Conservation (phyloP, 78 protist genomes). For the Dictyostelium capitatum region DNA sequence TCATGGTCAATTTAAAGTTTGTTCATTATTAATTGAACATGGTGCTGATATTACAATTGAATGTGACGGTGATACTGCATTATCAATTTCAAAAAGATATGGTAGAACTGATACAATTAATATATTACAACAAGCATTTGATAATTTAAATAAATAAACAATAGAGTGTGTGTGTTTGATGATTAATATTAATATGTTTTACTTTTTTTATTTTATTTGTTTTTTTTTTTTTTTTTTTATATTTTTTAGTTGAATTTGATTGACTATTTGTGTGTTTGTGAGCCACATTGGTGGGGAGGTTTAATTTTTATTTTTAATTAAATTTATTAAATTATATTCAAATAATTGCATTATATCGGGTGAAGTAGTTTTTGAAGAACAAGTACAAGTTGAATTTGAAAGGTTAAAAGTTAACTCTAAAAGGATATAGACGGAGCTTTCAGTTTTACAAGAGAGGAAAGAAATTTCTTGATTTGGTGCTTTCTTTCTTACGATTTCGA, state of each 20-base stretch:
- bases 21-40: slow-evolving; percentile 20
- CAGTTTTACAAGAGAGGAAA: slow-evolving; percentile 79
- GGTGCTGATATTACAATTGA: slow-evolving; percentile 23
- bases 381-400: neutral
- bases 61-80: slow-evolving; percentile 64
- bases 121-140: slow-evolving; percentile 15
- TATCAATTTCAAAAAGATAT: slow-evolving; percentile 53
- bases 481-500: slow-evolving; percentile 74
- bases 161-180: too few species aligned
- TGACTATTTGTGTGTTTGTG: neutral
- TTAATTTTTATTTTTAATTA: slow-evolving; percentile 51
- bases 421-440: slow-evolving; percentile 48
- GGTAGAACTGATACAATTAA: slow-evolving; percentile 74
- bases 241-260: neutral
- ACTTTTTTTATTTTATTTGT: neutral
- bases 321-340: slow-evolving; percentile 55
- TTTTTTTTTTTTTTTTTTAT: neutral
- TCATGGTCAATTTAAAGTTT: slow-evolving; percentile 59
- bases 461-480: slow-evolving; percentile 63
- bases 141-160: neutral
- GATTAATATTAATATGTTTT: too few species aligned
- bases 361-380: slow-evolving; percentile 45
- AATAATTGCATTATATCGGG: slow-evolving; percentile 51
- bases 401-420: slow-evolving; percentile 31
- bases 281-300: too few species aligned